These are phyloP conservation scores for Xerocomellus intermedius DNA, from an alignment of 768 basidiomycete genomes.

Conservation along the genomic window DNA sequence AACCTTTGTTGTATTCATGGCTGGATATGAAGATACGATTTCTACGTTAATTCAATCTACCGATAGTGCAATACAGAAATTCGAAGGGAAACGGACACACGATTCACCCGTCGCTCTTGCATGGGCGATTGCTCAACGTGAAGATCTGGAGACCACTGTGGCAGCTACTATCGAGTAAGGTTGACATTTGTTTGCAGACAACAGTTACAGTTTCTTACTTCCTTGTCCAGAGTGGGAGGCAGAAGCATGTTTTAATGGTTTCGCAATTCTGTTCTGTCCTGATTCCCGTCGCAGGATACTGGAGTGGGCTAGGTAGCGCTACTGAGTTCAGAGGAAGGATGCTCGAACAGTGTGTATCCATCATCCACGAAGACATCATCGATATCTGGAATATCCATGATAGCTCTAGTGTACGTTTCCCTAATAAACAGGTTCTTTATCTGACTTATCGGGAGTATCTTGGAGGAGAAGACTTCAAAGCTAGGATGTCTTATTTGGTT, in stretches of 20 bases:
- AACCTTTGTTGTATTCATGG: background rate
- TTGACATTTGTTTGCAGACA: background rate
- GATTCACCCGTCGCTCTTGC: background rate
- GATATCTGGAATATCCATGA: constrained; percentile 8
- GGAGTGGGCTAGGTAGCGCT: background rate
- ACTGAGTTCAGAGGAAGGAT: background rate
- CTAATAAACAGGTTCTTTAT: no score
- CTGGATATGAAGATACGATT: background rate
- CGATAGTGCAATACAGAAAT: constrained; percentile 3
- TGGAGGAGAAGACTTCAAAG: constrained; percentile 2
- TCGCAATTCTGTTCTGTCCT: background rate
- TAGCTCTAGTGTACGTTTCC: background rate
- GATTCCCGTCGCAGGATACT: background rate
- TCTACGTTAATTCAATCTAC: constrained; percentile 4
- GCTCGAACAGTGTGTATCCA: background rate
- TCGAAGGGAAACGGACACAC: background rate
- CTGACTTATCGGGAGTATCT: constrained; percentile 1
- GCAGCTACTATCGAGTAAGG: constrained; percentile 4
- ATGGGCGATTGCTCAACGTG: constrained; percentile 8
- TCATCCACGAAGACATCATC: constrained; percentile 6
- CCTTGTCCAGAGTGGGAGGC: background rate
- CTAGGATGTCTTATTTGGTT: constrained; percentile 4
- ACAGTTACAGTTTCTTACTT: background rate
- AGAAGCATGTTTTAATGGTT: background rate
- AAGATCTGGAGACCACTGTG: background rate